These are phyloP conservation scores for Coprinellus micaceus DNA, from an alignment of 768 basidiomycete species.

Conservation along the genomic window DNA sequence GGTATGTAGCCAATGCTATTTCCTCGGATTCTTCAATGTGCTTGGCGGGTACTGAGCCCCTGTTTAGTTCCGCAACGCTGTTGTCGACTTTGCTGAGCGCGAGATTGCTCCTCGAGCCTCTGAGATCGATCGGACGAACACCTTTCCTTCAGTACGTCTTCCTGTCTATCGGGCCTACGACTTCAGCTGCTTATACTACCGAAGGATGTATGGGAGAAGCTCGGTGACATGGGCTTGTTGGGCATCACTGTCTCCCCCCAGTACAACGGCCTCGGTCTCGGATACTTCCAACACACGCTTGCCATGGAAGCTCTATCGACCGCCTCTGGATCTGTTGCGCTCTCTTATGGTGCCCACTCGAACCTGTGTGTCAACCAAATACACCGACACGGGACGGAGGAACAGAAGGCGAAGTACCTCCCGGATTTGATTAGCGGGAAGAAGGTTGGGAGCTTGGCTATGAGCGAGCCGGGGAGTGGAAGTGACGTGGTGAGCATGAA, in stretches of 20 bases:
- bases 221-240: constrained; percentile 89
- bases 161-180: constrained; percentile 1
- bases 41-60: neutral
- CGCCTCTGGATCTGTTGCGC: constrained; percentile 87
- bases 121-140: constrained; percentile 83
- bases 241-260: constrained; percentile 79
- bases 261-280: constrained; percentile 79
- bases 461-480: constrained; percentile 91
- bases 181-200: constrained; percentile 8
- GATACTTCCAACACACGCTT: constrained; percentile 84
- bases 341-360: constrained; percentile 90
- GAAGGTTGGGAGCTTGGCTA: constrained; percentile 87
- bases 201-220: constrained; percentile 83
- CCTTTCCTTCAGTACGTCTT: constrained; percentile 62
- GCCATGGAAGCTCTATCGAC: constrained; percentile 94
- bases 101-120: constrained; percentile 85
- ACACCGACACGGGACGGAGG: constrained; percentile 75
- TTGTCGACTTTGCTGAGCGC: constrained; percentile 73
- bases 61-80: constrained; percentile 75
- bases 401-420: constrained; percentile 83
- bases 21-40: too few species aligned
- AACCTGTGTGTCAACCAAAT: constrained; percentile 89
- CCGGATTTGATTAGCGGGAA: constrained; percentile 75
- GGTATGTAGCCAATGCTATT: too few species aligned
- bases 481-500: constrained; percentile 97